A percentile compares a stretch with the other conserved stretches of the same genome.
phyloP scores from a whole-genome alignment of 768 basidiomycete genomes.

The Pleurotus cornucopiae region DNA sequence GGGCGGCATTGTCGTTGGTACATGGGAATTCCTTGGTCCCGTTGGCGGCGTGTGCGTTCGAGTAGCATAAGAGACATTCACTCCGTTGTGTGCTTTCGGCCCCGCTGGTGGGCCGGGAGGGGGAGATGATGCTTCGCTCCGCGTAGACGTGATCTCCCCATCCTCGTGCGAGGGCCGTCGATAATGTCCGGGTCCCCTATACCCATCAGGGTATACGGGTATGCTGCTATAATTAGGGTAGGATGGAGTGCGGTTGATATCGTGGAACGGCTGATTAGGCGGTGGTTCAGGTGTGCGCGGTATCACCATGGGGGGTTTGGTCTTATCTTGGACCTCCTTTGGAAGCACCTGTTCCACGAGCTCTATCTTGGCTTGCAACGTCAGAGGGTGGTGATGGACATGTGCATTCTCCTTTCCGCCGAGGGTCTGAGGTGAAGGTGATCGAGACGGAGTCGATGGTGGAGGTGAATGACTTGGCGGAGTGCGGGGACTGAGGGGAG shows the following conservation, averaged over 20 bases:
- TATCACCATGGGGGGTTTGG: background rate
- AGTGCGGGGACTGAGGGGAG: background rate
- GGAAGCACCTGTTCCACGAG: slow-evolving; percentile 15
- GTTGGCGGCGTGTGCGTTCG: slow-evolving; percentile 43
- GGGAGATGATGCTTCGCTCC: slow-evolving; percentile 14
- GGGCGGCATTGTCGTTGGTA: slow-evolving; percentile 3
- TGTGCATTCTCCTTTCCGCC: background rate
- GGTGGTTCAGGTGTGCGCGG: background rate
- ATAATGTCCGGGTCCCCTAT: slow-evolving; percentile 10
- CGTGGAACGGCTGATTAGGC: background rate
- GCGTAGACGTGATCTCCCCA: slow-evolving; percentile 40
- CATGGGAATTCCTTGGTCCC: slow-evolving; percentile 42
- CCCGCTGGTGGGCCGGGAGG: slow-evolving; percentile 13
- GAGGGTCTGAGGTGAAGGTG: background rate
- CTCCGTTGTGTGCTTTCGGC: slow-evolving; percentile 21
- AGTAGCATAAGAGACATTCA: slow-evolving; percentile 15
- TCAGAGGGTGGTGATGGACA: slow-evolving; percentile 5
- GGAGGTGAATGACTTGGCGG: background rate
- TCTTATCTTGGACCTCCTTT: background rate
- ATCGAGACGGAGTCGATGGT: background rate
- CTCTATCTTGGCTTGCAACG: slow-evolving; percentile 16
- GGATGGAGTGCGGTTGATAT: slow-evolving; percentile 1
- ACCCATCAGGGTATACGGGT: slow-evolving; percentile 3
- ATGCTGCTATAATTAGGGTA: background rate
- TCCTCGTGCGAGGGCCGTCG: slow-evolving; percentile 44